These are phyloP conservation scores for Coriolopsis trogii DNA, from an alignment of 1,284 basidiomycete genomes.

Conservation along the genomic window DNA sequence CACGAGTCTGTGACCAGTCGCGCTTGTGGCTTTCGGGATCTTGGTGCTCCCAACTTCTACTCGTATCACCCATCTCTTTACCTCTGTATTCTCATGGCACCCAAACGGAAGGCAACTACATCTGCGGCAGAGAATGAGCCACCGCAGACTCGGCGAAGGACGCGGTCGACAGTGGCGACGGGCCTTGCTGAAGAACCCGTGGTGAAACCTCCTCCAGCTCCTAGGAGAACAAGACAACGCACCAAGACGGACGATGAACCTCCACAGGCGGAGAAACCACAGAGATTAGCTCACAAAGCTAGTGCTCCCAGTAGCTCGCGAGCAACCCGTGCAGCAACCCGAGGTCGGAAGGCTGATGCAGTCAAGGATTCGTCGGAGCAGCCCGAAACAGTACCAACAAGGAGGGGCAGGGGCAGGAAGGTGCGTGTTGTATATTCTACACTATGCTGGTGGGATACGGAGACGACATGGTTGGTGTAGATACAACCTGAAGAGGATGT, in stretches of 20 bases:
- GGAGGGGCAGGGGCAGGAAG: constrained; percentile 10
- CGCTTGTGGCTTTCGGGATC: constrained; percentile 1
- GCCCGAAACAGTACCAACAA: constrained; percentile 5
- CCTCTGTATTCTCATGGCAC: constrained; percentile 36
- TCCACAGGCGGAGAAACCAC: neutral
- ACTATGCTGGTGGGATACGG: too few relatives aligned
- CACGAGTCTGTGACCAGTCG: neutral
- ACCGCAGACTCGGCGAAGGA: constrained; percentile 24
- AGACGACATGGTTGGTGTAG: too few relatives aligned
- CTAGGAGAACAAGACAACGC: constrained; percentile 7
- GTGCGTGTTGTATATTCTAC: constrained; percentile 2
- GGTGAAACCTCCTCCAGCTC: constrained; percentile 1
- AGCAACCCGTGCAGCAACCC: constrained; percentile 5
- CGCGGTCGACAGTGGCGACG: constrained; percentile 22
- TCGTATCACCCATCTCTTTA: neutral
- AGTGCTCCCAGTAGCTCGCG: neutral
- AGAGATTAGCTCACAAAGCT: neutral
- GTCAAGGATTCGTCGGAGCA: neutral
- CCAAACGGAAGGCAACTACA: constrained; percentile 51
- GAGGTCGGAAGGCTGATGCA: constrained; percentile 2
- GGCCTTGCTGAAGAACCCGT: neutral
- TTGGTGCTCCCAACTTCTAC: too few relatives aligned
- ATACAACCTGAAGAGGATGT: too few relatives aligned
- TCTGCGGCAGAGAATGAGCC: constrained; percentile 13
- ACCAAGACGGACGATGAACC: constrained; percentile 6